These are phyloP conservation scores for Prunus mira DNA, from an alignment of 306 rosid genomes.

Conservation along the genomic window DNA sequence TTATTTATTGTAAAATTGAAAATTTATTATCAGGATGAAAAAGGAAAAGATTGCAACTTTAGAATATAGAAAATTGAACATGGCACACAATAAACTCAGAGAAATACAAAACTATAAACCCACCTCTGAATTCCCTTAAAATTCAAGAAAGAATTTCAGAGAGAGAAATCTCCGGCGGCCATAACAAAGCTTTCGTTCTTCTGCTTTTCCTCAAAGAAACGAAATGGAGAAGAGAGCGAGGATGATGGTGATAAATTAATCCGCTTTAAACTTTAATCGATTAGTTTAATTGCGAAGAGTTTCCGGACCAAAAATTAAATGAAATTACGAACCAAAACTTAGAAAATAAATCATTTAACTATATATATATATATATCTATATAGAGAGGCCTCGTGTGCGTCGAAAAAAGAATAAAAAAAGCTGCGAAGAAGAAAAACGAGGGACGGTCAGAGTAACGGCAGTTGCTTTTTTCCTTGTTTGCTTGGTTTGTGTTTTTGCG, in stretches of 20 bases:
- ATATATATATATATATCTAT: background rate
- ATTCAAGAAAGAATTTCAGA: background rate
- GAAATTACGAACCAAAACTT: background rate
- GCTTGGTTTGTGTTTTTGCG: background rate
- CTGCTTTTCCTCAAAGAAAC: constrained; percentile 11
- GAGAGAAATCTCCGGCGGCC: constrained; percentile 35
- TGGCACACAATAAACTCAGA: background rate
- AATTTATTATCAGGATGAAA: constrained; percentile 2
- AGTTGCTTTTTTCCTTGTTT: background rate
- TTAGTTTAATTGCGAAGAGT: background rate
- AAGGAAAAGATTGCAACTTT: background rate
- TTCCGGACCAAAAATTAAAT: background rate
- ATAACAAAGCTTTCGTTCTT: constrained; percentile 24
- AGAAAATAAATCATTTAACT: background rate
- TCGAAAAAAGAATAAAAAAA: constrained; percentile 8
- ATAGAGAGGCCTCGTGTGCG: constrained; percentile 1
- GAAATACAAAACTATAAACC: background rate
- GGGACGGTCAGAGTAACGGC: constrained; percentile 8
- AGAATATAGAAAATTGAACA: background rate
- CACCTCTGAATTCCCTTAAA: constrained; percentile 26
- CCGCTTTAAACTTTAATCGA: background rate
- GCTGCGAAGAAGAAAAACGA: background rate
- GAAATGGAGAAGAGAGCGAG: constrained; percentile 12
- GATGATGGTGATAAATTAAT: background rate
- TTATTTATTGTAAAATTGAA: background rate